These are phyloP conservation scores for Candida xiaguanensis DNA, from an alignment of 805 yeast genomes.

Conservation along the genomic window DNA sequence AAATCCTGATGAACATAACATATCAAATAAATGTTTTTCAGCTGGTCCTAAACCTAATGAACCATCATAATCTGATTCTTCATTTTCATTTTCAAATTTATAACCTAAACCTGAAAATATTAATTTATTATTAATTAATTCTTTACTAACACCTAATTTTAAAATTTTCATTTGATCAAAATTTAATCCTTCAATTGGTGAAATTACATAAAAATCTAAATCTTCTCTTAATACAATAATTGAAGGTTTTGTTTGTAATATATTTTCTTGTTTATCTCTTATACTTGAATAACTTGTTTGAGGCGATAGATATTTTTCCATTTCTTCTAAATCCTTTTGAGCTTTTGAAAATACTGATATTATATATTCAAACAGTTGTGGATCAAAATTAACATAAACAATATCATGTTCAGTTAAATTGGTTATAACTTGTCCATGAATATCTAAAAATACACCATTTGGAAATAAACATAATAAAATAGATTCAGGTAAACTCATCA, in stretches of 20 bases:
- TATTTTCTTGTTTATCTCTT: constrained; percentile 30
- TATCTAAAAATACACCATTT: constrained; percentile 82
- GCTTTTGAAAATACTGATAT: constrained; percentile 69
- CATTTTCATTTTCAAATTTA: constrained; percentile 17
- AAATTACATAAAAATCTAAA: constrained; percentile 87
- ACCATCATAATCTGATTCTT: constrained; percentile 21
- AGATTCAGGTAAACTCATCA: constrained; percentile 89
- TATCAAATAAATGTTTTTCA: constrained; percentile 89
- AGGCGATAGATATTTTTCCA: constrained; percentile 27
- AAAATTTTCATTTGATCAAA: constrained; percentile 61
- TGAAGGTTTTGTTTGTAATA: constrained; percentile 78
- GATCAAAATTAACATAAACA: constrained; percentile 82
- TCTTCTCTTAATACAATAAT: constrained; percentile 92
- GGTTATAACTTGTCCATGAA: constrained; percentile 70
- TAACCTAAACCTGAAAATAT: constrained; percentile 83
- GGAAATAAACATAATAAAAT: constrained; percentile 84
- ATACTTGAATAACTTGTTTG: constrained; percentile 17
- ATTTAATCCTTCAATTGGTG: constrained; percentile 57
- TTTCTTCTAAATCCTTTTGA: constrained; percentile 47
- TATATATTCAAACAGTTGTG: constrained; percentile 81
- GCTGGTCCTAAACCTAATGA: constrained; percentile 70
- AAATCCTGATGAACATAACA: constrained; percentile 91
- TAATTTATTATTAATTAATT: constrained; percentile 50
- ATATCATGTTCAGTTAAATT: constrained; percentile 76
- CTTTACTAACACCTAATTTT: constrained; percentile 70